A percentile compares a stretch with the other conserved stretches of the same genome.
These are phyloP conservation scores for Scenedesmus sp. DNA, from an alignment of 163 green algal species.

Conservation along the genomic window DNA sequence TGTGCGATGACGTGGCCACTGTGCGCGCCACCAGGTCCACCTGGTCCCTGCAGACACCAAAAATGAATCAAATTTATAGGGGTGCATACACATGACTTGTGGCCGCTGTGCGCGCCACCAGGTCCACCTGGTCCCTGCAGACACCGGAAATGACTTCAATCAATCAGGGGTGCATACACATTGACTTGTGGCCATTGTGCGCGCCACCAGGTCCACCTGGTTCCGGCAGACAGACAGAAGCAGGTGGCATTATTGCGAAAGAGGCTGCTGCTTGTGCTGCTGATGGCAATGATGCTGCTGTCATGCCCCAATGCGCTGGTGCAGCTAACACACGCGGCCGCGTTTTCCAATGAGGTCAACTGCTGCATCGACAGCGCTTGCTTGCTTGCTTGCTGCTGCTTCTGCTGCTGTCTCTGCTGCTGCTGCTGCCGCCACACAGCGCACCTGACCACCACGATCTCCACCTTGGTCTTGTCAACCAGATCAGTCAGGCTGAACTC, in stretches of 20 bases:
- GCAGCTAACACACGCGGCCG: too few relatives aligned
- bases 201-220: conserved; percentile 71
- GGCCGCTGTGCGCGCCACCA: conserved; percentile 59
- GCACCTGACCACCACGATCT: conserved; percentile 72
- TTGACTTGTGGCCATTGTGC: conserved; percentile 48
- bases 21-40: conserved; percentile 66
- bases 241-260: neutral
- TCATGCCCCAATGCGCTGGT: too few relatives aligned
- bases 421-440: neutral
- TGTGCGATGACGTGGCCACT: conserved; percentile 64
- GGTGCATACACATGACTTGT: neutral
- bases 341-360: too few relatives aligned
- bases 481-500: conserved; percentile 74
- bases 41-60: conserved; percentile 57
- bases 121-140: conserved; percentile 69
- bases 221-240: conserved; percentile 32
- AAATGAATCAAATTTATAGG: too few relatives aligned
- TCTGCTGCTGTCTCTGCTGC: neutral
- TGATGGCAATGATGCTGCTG: too few relatives aligned
- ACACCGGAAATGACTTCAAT: too few relatives aligned
- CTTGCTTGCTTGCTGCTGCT: neutral
- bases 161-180: neutral
- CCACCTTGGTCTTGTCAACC: conserved; percentile 78
- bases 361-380: neutral
- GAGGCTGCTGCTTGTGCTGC: neutral